Conservation (phyloP, 1,284 basidiomycete species). For the Athelia psychrophila region DNA sequence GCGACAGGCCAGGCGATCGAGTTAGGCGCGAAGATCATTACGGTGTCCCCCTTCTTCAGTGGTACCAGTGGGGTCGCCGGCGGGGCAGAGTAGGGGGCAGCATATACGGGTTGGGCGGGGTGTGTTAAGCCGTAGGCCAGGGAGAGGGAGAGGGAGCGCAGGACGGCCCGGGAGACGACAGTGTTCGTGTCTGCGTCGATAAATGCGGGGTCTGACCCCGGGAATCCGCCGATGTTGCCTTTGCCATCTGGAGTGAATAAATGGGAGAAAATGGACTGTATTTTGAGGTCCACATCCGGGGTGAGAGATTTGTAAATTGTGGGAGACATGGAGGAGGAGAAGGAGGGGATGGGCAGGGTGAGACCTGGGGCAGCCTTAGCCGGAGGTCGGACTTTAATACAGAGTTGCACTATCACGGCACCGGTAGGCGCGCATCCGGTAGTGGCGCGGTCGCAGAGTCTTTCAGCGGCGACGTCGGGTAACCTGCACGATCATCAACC, state of each 20-base stretch:
- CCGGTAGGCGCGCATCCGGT: too few relatives aligned
- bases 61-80: slow-evolving; percentile 14
- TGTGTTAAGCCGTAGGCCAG: slow-evolving; percentile 49
- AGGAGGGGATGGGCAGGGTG: neutral
- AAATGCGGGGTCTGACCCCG: slow-evolving; percentile 49
- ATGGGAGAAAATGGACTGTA: slow-evolving; percentile 50
- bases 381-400: too few relatives aligned
- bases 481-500: too few relatives aligned
- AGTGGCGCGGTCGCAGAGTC: too few relatives aligned
- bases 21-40: slow-evolving; percentile 61
- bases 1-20: slow-evolving; percentile 61
- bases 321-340: neutral
- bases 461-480: too few relatives aligned
- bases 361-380: neutral
- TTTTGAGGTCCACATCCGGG: slow-evolving; percentile 23
- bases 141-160: slow-evolving; percentile 53
- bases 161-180: slow-evolving; percentile 51
- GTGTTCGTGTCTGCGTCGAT: slow-evolving; percentile 64
- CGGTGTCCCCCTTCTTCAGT: slow-evolving; percentile 37
- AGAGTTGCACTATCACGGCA: too few relatives aligned
- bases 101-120: slow-evolving; percentile 20
- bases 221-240: slow-evolving; percentile 37
- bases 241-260: slow-evolving; percentile 33
- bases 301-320: slow-evolving; percentile 24
- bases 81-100: slow-evolving; percentile 28